phyloP scores from a whole-genome alignment of 2,329 filamentous ascomycete species.

The Fusarium devonianum region DNA sequence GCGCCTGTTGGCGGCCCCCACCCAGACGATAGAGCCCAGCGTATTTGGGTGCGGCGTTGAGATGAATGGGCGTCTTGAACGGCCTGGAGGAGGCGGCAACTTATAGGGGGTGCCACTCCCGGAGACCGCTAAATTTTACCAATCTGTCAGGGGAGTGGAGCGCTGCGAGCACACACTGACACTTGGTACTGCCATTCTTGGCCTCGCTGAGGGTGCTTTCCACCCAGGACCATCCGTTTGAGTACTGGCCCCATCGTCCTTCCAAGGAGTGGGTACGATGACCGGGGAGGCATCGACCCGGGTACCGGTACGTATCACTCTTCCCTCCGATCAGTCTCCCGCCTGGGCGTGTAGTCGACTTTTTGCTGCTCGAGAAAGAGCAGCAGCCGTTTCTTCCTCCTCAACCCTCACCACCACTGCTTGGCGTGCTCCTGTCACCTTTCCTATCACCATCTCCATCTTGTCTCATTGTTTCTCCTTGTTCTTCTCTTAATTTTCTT shows the following conservation, averaged over 20 bases:
- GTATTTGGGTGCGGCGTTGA: conserved; percentile 1
- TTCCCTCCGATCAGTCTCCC: conserved; percentile 8
- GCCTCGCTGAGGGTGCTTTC: conserved; percentile 1
- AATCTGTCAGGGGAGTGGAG: too few species aligned
- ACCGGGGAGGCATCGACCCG: background rate
- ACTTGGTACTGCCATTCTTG: conserved; percentile 4
- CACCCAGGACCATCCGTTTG: conserved; percentile 23
- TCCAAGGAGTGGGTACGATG: conserved; percentile 10
- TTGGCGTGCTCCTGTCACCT: conserved; percentile 30
- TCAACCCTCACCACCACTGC: conserved; percentile 40
- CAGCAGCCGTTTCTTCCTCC: conserved; percentile 38
- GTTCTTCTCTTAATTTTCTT: conserved; percentile 41
- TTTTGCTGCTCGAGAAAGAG: conserved; percentile 32
- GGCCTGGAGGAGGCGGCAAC: background rate
- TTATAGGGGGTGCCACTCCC: conserved; percentile 22
- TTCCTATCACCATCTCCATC: conserved; percentile 41
- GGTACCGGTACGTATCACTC: conserved; percentile 25
- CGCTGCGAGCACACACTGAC: background rate
- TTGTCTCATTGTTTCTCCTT: conserved; percentile 38
- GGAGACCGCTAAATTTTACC: conserved; percentile 8
- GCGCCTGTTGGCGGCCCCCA: conserved; percentile 11
- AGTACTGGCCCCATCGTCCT: conserved; percentile 9
- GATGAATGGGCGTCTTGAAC: conserved; percentile 11
- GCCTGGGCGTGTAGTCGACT: conserved; percentile 18
- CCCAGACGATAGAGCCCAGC: conserved; percentile 2